Percentiles rank a stretch among this genome's conserved stretches.
Evolutionary conservation across 192 early-diverging fungal genomes (phyloP).

Genomic region (Rhizoclosmatium sp.): DNA sequence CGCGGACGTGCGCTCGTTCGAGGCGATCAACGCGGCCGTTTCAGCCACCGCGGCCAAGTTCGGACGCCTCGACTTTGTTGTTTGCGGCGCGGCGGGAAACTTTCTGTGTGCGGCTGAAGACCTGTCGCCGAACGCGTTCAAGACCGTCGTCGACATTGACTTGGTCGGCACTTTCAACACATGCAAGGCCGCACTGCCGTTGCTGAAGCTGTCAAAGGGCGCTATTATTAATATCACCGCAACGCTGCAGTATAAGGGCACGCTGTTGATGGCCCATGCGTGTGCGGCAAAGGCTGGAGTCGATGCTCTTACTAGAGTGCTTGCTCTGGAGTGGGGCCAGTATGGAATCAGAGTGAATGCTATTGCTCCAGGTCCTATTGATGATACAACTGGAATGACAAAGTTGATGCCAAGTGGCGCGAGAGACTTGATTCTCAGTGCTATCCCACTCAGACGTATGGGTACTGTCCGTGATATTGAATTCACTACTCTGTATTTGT

Average conservation of each 20-base stretch:
- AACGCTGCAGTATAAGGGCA: slow-evolving; percentile 69
- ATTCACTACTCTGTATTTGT: slow-evolving; percentile 73
- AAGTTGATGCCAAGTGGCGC: slow-evolving; percentile 26
- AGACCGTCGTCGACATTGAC: slow-evolving; percentile 62
- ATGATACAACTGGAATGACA: slow-evolving; percentile 52
- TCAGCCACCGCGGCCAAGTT: slow-evolving; percentile 65
- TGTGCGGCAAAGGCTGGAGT: slow-evolving; percentile 72
- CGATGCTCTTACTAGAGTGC: slow-evolving; percentile 38
- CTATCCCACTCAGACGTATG: slow-evolving; percentile 48
- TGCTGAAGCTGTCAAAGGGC: slow-evolving; percentile 73
- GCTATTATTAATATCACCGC: slow-evolving; percentile 75
- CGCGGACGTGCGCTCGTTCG: slow-evolving; percentile 70
- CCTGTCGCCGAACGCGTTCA: slow-evolving; percentile 76
- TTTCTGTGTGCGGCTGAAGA: slow-evolving; percentile 72
- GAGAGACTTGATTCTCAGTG: not conserved
- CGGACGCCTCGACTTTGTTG: slow-evolving; percentile 73
- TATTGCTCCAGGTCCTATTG: slow-evolving; percentile 71
- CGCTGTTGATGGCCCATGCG: slow-evolving; percentile 45
- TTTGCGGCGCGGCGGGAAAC: slow-evolving; percentile 75
- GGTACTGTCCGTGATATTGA: slow-evolving; percentile 73
- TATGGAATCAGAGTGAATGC: slow-evolving; percentile 72
- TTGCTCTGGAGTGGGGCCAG: slow-evolving; percentile 77
- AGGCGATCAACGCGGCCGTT: slow-evolving; percentile 66
- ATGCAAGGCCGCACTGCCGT: slow-evolving; percentile 71
- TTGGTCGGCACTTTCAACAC: slow-evolving; percentile 80